Evolutionary conservation across 768 basidiomycete species (phyloP).

Genomic region (Tremella fuciformis): DNA sequence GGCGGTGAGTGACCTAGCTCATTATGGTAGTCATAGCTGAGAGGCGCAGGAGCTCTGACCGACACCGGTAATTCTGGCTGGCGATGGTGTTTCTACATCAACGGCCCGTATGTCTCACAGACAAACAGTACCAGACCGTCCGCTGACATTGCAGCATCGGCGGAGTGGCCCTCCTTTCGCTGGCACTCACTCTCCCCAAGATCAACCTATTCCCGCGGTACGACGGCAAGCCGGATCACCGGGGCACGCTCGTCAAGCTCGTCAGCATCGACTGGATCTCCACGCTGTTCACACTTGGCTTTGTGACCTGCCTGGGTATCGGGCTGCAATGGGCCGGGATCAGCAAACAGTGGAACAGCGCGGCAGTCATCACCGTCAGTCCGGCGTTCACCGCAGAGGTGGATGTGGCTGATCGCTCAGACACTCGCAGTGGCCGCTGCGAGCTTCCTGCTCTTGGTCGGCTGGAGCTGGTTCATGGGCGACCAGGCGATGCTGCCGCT

Average conservation of each 20-base stretch:
- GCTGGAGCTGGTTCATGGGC: constrained; percentile 23
- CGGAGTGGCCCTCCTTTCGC: constrained; percentile 15
- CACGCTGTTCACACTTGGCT: constrained; percentile 22
- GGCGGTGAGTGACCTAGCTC: constrained; percentile 11
- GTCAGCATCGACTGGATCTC: constrained; percentile 29
- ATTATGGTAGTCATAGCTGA: background rate
- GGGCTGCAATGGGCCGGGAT: constrained; percentile 34
- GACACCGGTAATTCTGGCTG: constrained; percentile 21
- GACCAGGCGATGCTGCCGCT: constrained; percentile 29
- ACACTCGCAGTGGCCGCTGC: constrained; percentile 20
- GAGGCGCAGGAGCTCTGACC: constrained; percentile 18
- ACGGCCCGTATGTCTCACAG: constrained; percentile 13
- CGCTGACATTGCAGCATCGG: constrained; percentile 22
- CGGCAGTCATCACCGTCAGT: constrained; percentile 26
- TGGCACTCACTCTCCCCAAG: constrained; percentile 22
- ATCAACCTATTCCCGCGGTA: constrained; percentile 21
- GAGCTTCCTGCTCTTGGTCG: constrained; percentile 16
- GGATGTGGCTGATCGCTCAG: constrained; percentile 6
- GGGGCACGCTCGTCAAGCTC: constrained; percentile 11
- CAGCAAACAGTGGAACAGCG: constrained; percentile 21
- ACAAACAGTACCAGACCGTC: background rate
- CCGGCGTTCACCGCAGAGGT: background rate
- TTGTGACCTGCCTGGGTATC: constrained; percentile 33
- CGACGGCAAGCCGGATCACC: constrained; percentile 20
- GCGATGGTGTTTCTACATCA: constrained; percentile 36